These are phyloP conservation scores for Gracilaria vermiculophylla DNA, from an alignment of 23 red algal species.

Conservation along the genomic window DNA sequence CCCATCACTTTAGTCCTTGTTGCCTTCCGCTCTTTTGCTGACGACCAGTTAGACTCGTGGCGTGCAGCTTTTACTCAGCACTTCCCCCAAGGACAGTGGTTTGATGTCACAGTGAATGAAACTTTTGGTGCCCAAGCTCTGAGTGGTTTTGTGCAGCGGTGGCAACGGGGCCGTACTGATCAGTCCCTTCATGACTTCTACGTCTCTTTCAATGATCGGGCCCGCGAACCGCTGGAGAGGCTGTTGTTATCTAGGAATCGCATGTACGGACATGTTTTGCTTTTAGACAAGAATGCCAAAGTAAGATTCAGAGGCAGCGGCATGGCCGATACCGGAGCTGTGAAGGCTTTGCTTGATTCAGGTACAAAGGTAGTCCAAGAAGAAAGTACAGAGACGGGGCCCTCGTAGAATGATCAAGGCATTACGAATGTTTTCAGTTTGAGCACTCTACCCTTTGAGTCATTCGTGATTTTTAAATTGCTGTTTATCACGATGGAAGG, in stretches of 20 bases:
- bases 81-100: conserved; percentile 22
- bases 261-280: conserved; percentile 62
- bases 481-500: background rate
- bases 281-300: conserved; percentile 43
- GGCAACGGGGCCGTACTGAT: conserved; percentile 50
- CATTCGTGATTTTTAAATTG: background rate
- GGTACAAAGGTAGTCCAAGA: conserved; percentile 24
- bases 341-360: conserved; percentile 13
- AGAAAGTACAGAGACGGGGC: conserved; percentile 5
- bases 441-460: background rate
- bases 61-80: background rate
- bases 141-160: conserved; percentile 56
- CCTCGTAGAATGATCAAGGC: background rate
- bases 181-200: conserved; percentile 40
- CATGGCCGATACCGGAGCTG: conserved; percentile 2
- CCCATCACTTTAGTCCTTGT: conserved; percentile 52
- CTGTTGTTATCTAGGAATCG: conserved; percentile 50
- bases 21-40: conserved; percentile 56
- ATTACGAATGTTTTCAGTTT: no score
- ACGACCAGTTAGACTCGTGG: conserved; percentile 54
- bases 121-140: conserved; percentile 49
- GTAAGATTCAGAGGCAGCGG: conserved; percentile 56
- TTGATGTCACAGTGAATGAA: conserved; percentile 66
- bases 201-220: conserved; percentile 55
- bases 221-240: conserved; percentile 49